phyloP scores from a whole-genome alignment of 148 eudicot species.

The Amaranthus palmeri region DNA sequence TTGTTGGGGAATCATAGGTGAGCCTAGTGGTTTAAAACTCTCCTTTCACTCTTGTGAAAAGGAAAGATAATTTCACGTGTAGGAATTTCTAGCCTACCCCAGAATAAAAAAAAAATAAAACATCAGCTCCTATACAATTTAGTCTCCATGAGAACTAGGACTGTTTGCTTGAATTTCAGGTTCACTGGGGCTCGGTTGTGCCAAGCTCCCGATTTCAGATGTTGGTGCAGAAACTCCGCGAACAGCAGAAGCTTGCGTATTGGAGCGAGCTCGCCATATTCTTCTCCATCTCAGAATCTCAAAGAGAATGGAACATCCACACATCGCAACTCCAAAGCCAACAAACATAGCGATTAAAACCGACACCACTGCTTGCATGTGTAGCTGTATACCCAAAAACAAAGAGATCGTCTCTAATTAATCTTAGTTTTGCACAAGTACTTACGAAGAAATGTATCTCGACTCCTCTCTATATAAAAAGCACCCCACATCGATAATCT shows the following conservation, averaged over 20 bases:
- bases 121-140: no score
- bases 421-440: no score
- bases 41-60: no score
- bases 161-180: slow-evolving; percentile 10
- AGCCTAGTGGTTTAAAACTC: no score
- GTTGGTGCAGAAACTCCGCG: slow-evolving; percentile 7
- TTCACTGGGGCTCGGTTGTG: slow-evolving; percentile 15
- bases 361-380: slow-evolving; percentile 63
- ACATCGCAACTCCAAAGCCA: slow-evolving; percentile 82
- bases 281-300: slow-evolving; percentile 47
- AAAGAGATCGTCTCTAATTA: no score
- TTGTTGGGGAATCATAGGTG: no score
- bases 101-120: no score
- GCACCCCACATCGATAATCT: no score
- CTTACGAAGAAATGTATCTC: no score
- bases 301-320: slow-evolving; percentile 50
- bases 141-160: neutral
- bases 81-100: no score
- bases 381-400: slow-evolving; percentile 43
- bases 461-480: no score
- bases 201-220: slow-evolving; percentile 5
- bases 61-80: no score
- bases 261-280: slow-evolving; percentile 28
- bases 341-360: slow-evolving; percentile 76
- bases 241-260: slow-evolving; percentile 18